phyloP scores from a whole-genome alignment of 345 rosid genomes.

The Populus euphratica region DNA sequence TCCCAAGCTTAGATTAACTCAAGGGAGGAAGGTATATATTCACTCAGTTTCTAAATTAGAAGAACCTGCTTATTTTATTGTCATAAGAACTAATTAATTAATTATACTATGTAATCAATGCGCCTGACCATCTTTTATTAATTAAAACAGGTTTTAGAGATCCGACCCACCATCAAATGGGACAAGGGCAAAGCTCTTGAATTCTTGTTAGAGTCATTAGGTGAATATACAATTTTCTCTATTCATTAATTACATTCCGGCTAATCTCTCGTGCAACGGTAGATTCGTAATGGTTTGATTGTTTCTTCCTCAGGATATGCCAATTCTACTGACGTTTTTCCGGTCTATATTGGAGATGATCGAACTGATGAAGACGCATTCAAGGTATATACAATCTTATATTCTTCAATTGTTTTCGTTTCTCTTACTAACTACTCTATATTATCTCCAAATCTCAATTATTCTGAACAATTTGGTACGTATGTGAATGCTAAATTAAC shows the following conservation, averaged over 20 bases:
- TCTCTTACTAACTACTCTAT: neutral
- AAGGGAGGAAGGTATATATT: conserved; percentile 74
- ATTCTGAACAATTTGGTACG: neutral
- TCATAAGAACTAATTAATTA: neutral
- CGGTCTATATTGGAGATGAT: conserved; percentile 92
- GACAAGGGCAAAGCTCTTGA: conserved; percentile 96
- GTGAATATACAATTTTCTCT: conserved; percentile 35
- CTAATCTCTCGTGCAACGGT: neutral
- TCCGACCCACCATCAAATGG: conserved; percentile 89
- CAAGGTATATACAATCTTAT: conserved; percentile 40
- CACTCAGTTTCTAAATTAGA: neutral
- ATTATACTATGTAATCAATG: neutral
- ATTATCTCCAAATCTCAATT: neutral
- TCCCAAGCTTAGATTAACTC: conserved; percentile 62
- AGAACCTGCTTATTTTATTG: neutral
- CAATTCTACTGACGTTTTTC: conserved; percentile 59
- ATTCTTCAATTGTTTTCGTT: neutral
- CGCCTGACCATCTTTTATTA: neutral
- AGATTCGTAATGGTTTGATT: neutral
- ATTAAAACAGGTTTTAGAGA: conserved; percentile 67
- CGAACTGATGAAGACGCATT: conserved; percentile 95
- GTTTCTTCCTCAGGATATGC: conserved; percentile 49
- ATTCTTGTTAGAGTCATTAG: conserved; percentile 78
- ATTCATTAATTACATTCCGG: neutral
- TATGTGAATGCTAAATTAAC: neutral